A percentile compares a stretch with the other conserved stretches of the same genome.
phyloP scores from a whole-genome alignment of 2,329 filamentous ascomycete species.

The Samsoniella hepiali region DNA sequence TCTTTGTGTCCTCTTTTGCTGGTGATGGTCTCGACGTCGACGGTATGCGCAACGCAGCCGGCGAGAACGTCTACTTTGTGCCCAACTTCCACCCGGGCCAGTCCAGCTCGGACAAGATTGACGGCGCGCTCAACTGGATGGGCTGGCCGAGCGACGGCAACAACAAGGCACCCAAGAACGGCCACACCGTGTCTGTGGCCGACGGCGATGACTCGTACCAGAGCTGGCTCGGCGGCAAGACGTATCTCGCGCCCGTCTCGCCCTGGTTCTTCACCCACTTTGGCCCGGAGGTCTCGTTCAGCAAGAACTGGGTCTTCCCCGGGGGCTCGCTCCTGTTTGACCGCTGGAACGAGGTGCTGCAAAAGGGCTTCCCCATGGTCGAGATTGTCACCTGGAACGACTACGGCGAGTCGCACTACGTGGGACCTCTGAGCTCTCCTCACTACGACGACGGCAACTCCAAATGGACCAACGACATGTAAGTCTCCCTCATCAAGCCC shows the following conservation, averaged over 20 bases:
- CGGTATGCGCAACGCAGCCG: constrained; percentile 41
- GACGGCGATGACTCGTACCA: constrained; percentile 36
- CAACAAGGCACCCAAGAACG: constrained; percentile 47
- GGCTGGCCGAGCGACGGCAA: constrained; percentile 44
- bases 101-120: constrained; percentile 37
- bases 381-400: constrained; percentile 47
- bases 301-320: constrained; percentile 57
- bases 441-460: constrained; percentile 43
- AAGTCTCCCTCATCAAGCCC: constrained; percentile 21
- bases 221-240: constrained; percentile 37
- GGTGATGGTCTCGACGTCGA: constrained; percentile 45
- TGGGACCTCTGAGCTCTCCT: constrained; percentile 45
- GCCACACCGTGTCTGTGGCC: constrained; percentile 38
- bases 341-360: constrained; percentile 50
- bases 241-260: constrained; percentile 45
- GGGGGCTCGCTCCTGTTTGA: constrained; percentile 57
- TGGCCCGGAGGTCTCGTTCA: constrained; percentile 41
- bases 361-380: constrained; percentile 45
- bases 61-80: constrained; percentile 44
- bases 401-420: constrained; percentile 55
- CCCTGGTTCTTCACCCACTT: constrained; percentile 50
- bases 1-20: constrained; percentile 53
- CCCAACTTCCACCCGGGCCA: constrained; percentile 47
- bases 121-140: constrained; percentile 46
- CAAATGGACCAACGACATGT: constrained; percentile 49